Percentiles rank a stretch among this genome's conserved stretches.
phyloP scores from a whole-genome alignment of 2,329 filamentous ascomycete genomes.

The Colletotrichum sojae region DNA sequence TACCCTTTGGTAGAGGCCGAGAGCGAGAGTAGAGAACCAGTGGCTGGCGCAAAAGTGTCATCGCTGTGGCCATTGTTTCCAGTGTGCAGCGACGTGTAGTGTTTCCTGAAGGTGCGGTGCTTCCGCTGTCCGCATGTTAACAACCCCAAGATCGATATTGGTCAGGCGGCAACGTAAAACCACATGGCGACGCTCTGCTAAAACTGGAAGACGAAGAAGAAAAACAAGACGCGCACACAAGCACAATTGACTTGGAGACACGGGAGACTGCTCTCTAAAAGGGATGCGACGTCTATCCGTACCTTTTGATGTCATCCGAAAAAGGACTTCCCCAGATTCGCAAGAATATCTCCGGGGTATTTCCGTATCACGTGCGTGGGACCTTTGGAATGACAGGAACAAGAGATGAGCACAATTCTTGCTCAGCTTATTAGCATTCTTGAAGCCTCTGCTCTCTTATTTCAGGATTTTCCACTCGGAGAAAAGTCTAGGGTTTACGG shows the following conservation, averaged over 20 bases:
- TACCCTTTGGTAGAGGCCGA: constrained; percentile 22
- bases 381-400: not conserved
- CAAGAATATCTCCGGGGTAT: constrained; percentile 17
- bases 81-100: constrained; percentile 38
- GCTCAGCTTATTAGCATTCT: no score
- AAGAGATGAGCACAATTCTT: not conserved
- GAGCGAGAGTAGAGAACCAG: constrained; percentile 25
- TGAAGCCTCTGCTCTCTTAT: no score
- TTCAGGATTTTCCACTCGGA: no score
- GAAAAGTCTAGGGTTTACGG: no score
- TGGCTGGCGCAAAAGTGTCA: constrained; percentile 38
- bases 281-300: constrained; percentile 18
- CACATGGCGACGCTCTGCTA: constrained; percentile 11
- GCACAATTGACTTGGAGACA: constrained; percentile 9
- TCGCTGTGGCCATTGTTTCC: constrained; percentile 40
- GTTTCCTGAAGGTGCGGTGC: constrained; percentile 38
- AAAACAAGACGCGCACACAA: constrained; percentile 4
- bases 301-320: constrained; percentile 23
- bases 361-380: constrained; percentile 21
- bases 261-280: constrained; percentile 10
- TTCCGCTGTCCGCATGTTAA: constrained; percentile 41
- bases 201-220: no score
- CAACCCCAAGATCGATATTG: constrained; percentile 1
- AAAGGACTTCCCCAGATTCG: constrained; percentile 7
- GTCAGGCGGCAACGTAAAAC: constrained; percentile 18